Evolutionary conservation across 2,329 filamentous ascomycete species (phyloP).

Genomic region (Calonectria naviculata): DNA sequence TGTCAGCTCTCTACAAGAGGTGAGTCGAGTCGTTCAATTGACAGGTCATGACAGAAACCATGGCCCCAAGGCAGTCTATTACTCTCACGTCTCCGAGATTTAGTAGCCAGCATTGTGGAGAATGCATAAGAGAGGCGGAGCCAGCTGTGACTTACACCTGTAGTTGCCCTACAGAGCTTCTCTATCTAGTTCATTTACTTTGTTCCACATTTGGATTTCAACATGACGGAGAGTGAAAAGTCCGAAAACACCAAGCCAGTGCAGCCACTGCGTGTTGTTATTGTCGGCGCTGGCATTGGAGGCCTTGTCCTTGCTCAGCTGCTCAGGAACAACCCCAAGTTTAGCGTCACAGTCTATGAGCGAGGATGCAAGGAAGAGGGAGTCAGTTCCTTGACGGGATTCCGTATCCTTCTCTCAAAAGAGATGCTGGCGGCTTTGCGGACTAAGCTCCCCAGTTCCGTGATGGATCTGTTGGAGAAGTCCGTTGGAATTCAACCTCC

Average conservation of each 20-base stretch:
- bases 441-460: not conserved
- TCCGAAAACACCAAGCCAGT: not conserved
- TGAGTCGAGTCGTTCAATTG: not conserved
- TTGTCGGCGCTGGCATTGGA: conserved; percentile 12
- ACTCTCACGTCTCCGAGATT: no score
- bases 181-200: not conserved
- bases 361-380: not conserved
- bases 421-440: conserved; percentile 5
- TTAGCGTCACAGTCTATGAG: conserved; percentile 5
- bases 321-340: conserved; percentile 2
- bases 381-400: not conserved
- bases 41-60: not conserved
- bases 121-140: not conserved
- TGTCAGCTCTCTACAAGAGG: not conserved
- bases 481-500: conserved; percentile 5
- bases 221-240: conserved; percentile 4
- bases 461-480: not conserved
- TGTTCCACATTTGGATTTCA: not conserved
- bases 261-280: not conserved
- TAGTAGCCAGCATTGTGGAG: not conserved
- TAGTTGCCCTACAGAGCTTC: not conserved
- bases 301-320: conserved; percentile 13
- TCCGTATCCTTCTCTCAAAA: conserved; percentile 3
- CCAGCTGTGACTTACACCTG: not conserved
- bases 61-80: not conserved